Percentiles rank a stretch among this genome's conserved stretches.
These are phyloP conservation scores for Plasmopara viticola DNA, from an alignment of 352 stramenopile species.

Conservation along the genomic window DNA sequence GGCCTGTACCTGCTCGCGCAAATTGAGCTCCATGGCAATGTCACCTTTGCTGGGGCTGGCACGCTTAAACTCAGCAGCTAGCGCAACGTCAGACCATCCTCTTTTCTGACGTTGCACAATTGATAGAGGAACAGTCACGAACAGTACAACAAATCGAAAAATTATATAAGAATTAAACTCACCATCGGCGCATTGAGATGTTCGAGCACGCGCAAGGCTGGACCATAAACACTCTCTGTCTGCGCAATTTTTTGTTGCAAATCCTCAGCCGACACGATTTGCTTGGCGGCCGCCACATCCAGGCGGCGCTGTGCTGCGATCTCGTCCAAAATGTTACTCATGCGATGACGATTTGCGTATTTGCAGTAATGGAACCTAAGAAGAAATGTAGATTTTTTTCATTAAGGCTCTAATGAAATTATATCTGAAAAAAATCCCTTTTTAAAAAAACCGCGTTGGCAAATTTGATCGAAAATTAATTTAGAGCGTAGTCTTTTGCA, in stretches of 20 bases:
- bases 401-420: too few relatives aligned
- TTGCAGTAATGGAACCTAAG: too few relatives aligned
- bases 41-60: conserved; percentile 96
- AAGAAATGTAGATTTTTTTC: too few relatives aligned
- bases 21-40: conserved; percentile 80
- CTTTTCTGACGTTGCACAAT: conserved; percentile 24
- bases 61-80: conserved; percentile 98
- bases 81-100: conserved; percentile 74
- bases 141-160: background rate
- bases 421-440: too few relatives aligned
- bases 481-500: too few relatives aligned
- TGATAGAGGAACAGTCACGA: background rate
- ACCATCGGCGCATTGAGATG: conserved; percentile 78
- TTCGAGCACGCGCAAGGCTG: conserved; percentile 81
- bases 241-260: conserved; percentile 68
- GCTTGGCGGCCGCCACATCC: conserved; percentile 62
- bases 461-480: too few relatives aligned
- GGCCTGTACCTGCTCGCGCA: conserved; percentile 82
- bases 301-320: conserved; percentile 68
- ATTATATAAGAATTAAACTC: conserved; percentile 8
- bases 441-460: too few relatives aligned
- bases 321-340: conserved; percentile 72
- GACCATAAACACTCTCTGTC: conserved; percentile 76
- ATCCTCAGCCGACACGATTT: conserved; percentile 28
- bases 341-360: background rate